Percentiles rank a stretch among this genome's conserved stretches.
These are phyloP conservation scores for Salix suchowensis DNA, from an alignment of 345 rosid genomes.

Conservation along the genomic window DNA sequence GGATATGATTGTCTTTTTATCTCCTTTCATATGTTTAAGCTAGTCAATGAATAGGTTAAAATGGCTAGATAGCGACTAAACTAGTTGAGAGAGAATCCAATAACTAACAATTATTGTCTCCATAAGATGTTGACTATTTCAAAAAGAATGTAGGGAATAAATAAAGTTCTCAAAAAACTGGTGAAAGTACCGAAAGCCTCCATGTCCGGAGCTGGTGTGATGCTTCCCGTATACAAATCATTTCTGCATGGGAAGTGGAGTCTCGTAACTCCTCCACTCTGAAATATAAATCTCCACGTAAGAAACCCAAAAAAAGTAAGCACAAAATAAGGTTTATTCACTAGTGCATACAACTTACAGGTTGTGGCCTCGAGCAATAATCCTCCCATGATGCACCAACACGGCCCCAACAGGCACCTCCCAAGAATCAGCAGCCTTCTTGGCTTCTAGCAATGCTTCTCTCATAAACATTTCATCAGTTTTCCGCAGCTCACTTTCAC, in stretches of 20 bases:
- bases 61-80: neutral
- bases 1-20: neutral
- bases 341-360: slow-evolving; percentile 51
- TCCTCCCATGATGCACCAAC: slow-evolving; percentile 80
- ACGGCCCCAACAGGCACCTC: slow-evolving; percentile 99
- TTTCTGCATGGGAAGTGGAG: slow-evolving; percentile 97
- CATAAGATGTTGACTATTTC: neutral
- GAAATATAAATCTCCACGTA: slow-evolving; percentile 24
- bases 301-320: slow-evolving; percentile 11
- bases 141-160: neutral
- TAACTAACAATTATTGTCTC: neutral
- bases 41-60: neutral
- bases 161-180: neutral
- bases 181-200: slow-evolving; percentile 79
- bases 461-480: slow-evolving; percentile 86
- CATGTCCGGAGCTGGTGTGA: slow-evolving; percentile 67
- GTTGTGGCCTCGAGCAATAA: slow-evolving; percentile 87
- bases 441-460: slow-evolving; percentile 89
- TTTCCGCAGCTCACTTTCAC: slow-evolving; percentile 64
- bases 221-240: slow-evolving; percentile 90
- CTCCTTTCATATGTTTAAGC: neutral
- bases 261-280: slow-evolving; percentile 95
- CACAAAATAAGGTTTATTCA: slow-evolving; percentile 10
- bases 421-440: slow-evolving; percentile 93
- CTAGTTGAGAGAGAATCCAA: neutral